Percentiles rank a stretch among this genome's conserved stretches.
These are phyloP conservation scores for Chytriomyces sp. DNA, from an alignment of 192 early-diverging fungal genomes.

Conservation along the genomic window DNA sequence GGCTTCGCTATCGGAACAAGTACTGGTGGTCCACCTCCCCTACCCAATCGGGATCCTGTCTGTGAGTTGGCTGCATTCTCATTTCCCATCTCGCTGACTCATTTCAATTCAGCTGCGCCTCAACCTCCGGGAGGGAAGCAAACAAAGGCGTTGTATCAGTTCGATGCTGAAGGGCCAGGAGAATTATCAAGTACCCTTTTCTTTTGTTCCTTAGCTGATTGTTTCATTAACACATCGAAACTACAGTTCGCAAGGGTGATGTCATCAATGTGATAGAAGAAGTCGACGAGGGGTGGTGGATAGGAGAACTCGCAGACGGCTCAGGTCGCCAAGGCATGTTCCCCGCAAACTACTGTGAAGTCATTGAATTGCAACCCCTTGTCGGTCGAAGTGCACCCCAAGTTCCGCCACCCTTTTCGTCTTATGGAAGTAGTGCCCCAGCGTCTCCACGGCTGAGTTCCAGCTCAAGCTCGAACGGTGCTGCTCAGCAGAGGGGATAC, in stretches of 20 bases:
- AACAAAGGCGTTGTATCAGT: constrained; percentile 77
- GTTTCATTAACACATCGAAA: constrained; percentile 1
- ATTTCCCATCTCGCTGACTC: background rate
- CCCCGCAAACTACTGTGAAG: constrained; percentile 88
- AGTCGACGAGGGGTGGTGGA: constrained; percentile 96
- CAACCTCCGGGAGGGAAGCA: constrained; percentile 54
- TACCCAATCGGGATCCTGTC: constrained; percentile 27
- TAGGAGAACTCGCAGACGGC: constrained; percentile 77
- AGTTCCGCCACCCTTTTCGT: constrained; percentile 4
- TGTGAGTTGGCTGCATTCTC: background rate
- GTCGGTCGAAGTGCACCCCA: background rate
- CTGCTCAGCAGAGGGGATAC: background rate
- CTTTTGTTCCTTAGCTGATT: background rate
- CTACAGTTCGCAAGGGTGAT: constrained; percentile 78
- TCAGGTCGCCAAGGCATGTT: constrained; percentile 83
- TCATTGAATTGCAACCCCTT: constrained; percentile 12
- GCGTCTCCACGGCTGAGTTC: background rate
- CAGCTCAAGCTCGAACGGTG: constrained; percentile 7
- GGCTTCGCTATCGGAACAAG: background rate
- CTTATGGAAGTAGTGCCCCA: background rate
- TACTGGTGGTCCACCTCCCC: constrained; percentile 11
- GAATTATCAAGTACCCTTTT: constrained; percentile 67
- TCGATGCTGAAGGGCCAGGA: constrained; percentile 76
- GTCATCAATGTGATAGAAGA: constrained; percentile 83
- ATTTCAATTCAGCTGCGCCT: constrained; percentile 27